A percentile compares a stretch with the other conserved stretches of the same genome.
These are phyloP conservation scores for Nidularia pulvinata DNA, from an alignment of 768 basidiomycete genomes.

Conservation along the genomic window DNA sequence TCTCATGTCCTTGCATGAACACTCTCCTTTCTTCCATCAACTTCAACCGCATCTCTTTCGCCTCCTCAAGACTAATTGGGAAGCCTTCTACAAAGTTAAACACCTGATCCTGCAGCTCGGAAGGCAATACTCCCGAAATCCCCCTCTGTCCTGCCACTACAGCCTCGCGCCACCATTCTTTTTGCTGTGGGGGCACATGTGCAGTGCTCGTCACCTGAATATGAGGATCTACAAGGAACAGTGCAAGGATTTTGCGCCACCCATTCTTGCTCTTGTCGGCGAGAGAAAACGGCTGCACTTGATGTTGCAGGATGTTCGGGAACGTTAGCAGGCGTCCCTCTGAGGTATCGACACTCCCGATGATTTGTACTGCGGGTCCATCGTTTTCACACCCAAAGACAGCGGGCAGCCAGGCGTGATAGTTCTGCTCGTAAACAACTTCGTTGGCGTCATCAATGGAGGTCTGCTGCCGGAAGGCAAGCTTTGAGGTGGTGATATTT, in stretches of 20 bases:
- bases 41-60: constrained; percentile 21
- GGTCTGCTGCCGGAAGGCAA: constrained; percentile 1
- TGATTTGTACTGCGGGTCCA: constrained; percentile 12
- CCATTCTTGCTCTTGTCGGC: constrained; percentile 30
- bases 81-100: constrained; percentile 15
- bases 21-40: constrained; percentile 27
- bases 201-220: constrained; percentile 17
- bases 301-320: constrained; percentile 35
- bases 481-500: neutral
- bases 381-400: constrained; percentile 7
- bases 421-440: neutral
- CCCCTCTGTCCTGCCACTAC: constrained; percentile 3
- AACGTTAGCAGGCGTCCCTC: constrained; percentile 27
- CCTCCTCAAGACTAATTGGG: constrained; percentile 22
- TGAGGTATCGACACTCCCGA: constrained; percentile 22
- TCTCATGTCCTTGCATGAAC: constrained; percentile 10
- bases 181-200: constrained; percentile 21
- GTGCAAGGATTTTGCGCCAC: constrained; percentile 34
- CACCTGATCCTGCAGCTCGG: constrained; percentile 20
- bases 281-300: constrained; percentile 29
- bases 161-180: constrained; percentile 21
- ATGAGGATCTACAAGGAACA: constrained; percentile 34
- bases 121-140: constrained; percentile 13
- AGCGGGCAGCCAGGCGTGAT: neutral
- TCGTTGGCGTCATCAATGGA: neutral